A percentile compares a stretch with the other conserved stretches of the same genome.
phyloP scores from a whole-genome alignment of 176 grass and related monocot species.

The Puccinellia tenuiflora region DNA sequence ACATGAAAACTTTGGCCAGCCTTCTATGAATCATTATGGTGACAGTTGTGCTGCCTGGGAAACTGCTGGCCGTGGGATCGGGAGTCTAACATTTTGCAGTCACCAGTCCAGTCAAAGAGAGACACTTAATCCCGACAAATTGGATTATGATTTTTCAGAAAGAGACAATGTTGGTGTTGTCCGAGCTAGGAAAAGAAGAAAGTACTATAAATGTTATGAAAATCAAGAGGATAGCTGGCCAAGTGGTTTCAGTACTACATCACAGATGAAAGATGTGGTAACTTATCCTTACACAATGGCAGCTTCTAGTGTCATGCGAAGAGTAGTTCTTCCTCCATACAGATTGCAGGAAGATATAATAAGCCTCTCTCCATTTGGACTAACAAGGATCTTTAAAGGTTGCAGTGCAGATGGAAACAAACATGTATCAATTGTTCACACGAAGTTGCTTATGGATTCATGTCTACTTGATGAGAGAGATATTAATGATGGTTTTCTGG shows the following conservation, averaged over 20 bases:
- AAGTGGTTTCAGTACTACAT: constrained; percentile 50
- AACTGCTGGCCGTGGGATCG: constrained; percentile 71
- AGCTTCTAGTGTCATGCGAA: constrained; percentile 40
- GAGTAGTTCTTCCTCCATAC: constrained; percentile 69
- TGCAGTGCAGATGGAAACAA: constrained; percentile 30
- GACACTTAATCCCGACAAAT: constrained; percentile 12
- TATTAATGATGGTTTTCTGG: constrained; percentile 18
- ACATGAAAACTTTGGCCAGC: constrained; percentile 16
- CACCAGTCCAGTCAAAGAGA: constrained; percentile 28
- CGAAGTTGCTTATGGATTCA: constrained; percentile 38
- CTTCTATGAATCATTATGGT: constrained; percentile 39
- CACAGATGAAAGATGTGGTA: constrained; percentile 36
- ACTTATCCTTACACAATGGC: constrained; percentile 7
- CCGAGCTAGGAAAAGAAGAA: constrained; percentile 51
- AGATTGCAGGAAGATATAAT: constrained; percentile 55
- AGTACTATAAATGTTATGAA: constrained; percentile 29
- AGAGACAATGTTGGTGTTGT: constrained; percentile 7
- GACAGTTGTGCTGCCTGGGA: constrained; percentile 59
- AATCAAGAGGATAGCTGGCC: constrained; percentile 30
- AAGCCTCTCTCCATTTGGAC: constrained; percentile 84
- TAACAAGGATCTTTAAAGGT: constrained; percentile 58
- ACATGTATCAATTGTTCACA: constrained; percentile 58
- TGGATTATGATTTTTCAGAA: constrained; percentile 21
- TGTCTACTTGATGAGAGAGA: constrained; percentile 42
- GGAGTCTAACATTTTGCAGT: constrained; percentile 43